Percentiles rank a stretch among this genome's conserved stretches.
Conservation (phyloP, 352 stramenopile species). For the Pythium aphanidermatum region DNA sequence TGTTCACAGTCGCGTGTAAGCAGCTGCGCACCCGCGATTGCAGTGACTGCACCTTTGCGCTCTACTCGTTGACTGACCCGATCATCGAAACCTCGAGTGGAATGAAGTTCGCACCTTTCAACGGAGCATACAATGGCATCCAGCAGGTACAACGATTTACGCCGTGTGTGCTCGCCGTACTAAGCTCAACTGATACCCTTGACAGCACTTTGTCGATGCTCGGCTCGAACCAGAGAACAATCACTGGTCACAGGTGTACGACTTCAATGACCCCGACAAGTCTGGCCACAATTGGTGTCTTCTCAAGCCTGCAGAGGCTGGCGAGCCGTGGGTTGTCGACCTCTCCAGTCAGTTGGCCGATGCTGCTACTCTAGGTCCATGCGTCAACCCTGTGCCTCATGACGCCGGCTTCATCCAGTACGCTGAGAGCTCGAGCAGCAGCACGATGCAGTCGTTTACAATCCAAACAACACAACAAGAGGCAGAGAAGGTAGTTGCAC, state of each 20-base stretch:
- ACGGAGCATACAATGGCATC: slow-evolving; percentile 74
- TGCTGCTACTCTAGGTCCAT: slow-evolving; percentile 30
- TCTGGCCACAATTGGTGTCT: slow-evolving; percentile 64
- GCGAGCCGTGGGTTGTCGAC: slow-evolving; percentile 39
- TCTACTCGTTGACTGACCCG: slow-evolving; percentile 89
- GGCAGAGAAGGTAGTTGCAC: slow-evolving; percentile 11
- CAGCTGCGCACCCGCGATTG: slow-evolving; percentile 88
- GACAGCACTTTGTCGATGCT: slow-evolving; percentile 63
- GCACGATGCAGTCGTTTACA: slow-evolving; percentile 55
- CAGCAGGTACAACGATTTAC: slow-evolving; percentile 24
- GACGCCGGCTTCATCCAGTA: slow-evolving; percentile 58
- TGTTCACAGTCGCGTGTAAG: slow-evolving; percentile 89
- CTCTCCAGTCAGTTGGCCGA: slow-evolving; percentile 35
- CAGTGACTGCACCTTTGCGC: slow-evolving; percentile 68
- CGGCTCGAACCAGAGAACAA: slow-evolving; percentile 81
- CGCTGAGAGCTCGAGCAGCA: slow-evolving; percentile 23
- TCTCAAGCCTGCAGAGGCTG: slow-evolving; percentile 38
- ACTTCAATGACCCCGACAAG: slow-evolving; percentile 90
- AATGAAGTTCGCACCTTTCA: slow-evolving; percentile 88
- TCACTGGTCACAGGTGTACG: slow-evolving; percentile 88
- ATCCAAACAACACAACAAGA: slow-evolving; percentile 45
- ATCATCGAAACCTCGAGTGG: slow-evolving; percentile 88
- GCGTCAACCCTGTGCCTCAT: slow-evolving; percentile 54
- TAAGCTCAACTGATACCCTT: background rate
- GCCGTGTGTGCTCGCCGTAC: background rate